Base-by-base conservation (phyloP, 2,329 filamentous ascomycete species). In the Leptographium flavum region DNA sequence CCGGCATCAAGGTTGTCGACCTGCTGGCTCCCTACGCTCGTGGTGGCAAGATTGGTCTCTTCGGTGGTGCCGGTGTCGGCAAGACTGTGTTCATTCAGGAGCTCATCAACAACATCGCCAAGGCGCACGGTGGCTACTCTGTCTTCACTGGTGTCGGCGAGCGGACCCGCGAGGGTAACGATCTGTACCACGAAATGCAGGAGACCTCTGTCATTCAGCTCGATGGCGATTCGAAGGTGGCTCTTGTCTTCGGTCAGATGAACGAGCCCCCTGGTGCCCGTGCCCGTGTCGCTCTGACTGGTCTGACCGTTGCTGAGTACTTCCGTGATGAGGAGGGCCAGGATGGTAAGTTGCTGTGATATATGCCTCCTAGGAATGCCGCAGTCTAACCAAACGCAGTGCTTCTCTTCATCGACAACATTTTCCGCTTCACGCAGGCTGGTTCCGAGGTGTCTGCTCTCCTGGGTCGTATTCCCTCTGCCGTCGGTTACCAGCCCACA, bases 1-100 rank as follows among this genome's bases (percentile, higher is more conserved):
- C 92, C 58, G 92, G 92, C 82, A 98, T 98, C 81, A 98, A 98
- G 84, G 92, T 98, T 69, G 92, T 98, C 73, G 92, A 98, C 69
- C 79, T 98, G 57, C 81, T 98, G 63, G 92, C 92, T 61, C 92
- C 92, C 62, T 98, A 98, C 71, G 92, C 92, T 67, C 92, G 92
- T 93, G 92, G 92, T 87, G 92, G 92, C 81, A 98, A 98, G 84
- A 98, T 98, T 79, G 92, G 92, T 86, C 87, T 98, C 59, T 98
- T 98, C 75, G 92, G 92, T 74, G 92, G 92, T 90, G 92, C 92
- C 62, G 92, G 92, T 93, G 92, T 98, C 78, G 92, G 92, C 71
- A 98, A 98, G 84, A 98, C 92, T 68, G 92, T 98, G 67, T 98
- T 96, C 79, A 98, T 98, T 70, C 92, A 98, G 80, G 92, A 98